Evolutionary conservation across 1,139 yeast genomes (phyloP), one percentile per base, ranked within the genome.

Genomic region (Saccharomycopsis crataegensis): DNA sequence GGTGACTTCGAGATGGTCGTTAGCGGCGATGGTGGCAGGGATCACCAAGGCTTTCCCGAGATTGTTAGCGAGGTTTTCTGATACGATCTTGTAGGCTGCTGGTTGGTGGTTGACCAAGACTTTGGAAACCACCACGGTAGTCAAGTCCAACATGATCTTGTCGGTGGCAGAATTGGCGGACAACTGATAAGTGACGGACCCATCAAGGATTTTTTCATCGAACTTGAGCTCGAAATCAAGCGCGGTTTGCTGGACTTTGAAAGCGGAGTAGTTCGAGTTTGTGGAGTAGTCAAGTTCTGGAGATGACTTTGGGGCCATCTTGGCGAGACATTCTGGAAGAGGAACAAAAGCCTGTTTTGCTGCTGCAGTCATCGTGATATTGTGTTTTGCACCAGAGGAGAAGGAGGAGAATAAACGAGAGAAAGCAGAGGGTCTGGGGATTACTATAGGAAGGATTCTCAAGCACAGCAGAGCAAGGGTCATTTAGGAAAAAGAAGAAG

Each of bases 271-370:
- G 67, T 85, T 86, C 51, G 96, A 88, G 33, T 77, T 70, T 5
- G 96, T 86, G 16, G 93, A 83, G 31, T 86, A 84, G 67, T 88
- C 96, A 9, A 64, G 58, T 61, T 82, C 88, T 0, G 89, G 86
- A 2, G 80, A 74, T 22, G 59, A 61, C 2, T 59, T 59, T 1
- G 86, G 86, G 9, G 59, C 50, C 4, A 49, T 46, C 32, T 51
- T 49, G 34, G 40, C 54, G 12, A 56, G 43, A 36, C 47, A 42
- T 22, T 48, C 50, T 9, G 58, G 58, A 17, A 56, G 50, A 14
- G 33, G 46, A 2, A 52, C 38, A 8, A 48, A 32, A 5, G 54
- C 50, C 28, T 14, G 33, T 37, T 49, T 49, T 12, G 11, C 22
- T 12, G 11, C 22, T 6, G 11, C 14, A 16, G 48, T 43, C 40